These are phyloP conservation scores for Penicillium brasilianum DNA, from an alignment of 2,329 filamentous ascomycete species.

Conservation along the genomic window DNA sequence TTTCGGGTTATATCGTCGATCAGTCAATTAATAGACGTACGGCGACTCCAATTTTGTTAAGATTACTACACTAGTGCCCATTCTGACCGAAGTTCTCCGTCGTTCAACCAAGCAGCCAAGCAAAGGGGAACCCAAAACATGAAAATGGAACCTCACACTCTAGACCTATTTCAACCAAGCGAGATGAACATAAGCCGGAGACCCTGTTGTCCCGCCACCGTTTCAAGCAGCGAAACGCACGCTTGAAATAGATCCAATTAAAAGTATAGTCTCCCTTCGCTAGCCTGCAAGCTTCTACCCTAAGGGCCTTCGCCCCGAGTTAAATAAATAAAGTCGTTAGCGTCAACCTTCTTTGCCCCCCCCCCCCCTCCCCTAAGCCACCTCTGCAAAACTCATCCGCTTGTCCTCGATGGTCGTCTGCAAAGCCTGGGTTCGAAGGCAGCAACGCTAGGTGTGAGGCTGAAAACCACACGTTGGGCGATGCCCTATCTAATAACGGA, in stretches of 20 bases:
- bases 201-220: background rate
- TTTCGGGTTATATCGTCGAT: background rate
- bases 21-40: background rate
- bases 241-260: constrained; percentile 2
- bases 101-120: background rate
- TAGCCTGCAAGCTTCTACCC: background rate
- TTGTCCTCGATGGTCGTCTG: background rate
- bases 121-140: background rate
- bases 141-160: background rate
- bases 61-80: background rate
- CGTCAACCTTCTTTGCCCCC: constrained; percentile 25
- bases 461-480: constrained; percentile 2
- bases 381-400: constrained; percentile 7
- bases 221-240: constrained; percentile 1
- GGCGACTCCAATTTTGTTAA: background rate
- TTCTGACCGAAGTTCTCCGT: background rate
- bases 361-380: no score
- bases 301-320: constrained; percentile 3
- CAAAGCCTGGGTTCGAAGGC: constrained; percentile 1
- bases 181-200: background rate
- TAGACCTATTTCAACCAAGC: constrained; percentile 1
- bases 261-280: constrained; percentile 3
- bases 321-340: constrained; percentile 26
- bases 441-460: constrained; percentile 6
- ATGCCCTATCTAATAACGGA: background rate